These are phyloP conservation scores for Hymenoscyphus occultus DNA, from an alignment of 2,329 filamentous ascomycete genomes.

Conservation along the genomic window DNA sequence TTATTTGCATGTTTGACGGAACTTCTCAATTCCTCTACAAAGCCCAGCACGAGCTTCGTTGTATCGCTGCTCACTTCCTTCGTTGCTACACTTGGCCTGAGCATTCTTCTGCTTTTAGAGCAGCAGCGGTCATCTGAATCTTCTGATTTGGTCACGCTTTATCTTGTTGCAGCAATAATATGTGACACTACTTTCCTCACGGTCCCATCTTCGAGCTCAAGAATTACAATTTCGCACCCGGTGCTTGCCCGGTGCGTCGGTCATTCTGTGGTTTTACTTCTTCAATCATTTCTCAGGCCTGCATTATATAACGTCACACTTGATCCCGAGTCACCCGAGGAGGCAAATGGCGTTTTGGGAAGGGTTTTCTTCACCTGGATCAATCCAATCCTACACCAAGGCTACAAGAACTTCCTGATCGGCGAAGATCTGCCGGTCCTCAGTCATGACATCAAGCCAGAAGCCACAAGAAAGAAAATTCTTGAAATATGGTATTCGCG, in stretches of 20 bases:
- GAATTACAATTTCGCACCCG: neutral
- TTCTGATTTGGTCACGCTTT: constrained; percentile 21
- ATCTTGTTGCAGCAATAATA: constrained; percentile 21
- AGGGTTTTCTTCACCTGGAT: constrained; percentile 28
- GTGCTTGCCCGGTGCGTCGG: constrained; percentile 11
- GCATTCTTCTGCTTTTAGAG: constrained; percentile 21
- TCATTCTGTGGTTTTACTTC: constrained; percentile 17
- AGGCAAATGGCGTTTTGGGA: constrained; percentile 18
- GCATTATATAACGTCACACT: constrained; percentile 3
- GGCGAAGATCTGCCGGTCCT: constrained; percentile 24
- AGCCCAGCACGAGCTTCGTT: constrained; percentile 4
- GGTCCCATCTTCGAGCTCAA: constrained; percentile 4
- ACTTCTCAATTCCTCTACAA: neutral
- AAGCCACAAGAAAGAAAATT: constrained; percentile 18
- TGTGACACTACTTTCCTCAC: constrained; percentile 18
- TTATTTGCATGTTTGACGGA: neutral
- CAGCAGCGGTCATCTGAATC: constrained; percentile 17
- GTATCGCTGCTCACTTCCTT: constrained; percentile 17
- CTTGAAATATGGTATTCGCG: constrained; percentile 20
- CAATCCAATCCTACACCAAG: constrained; percentile 24
- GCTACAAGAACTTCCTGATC: constrained; percentile 23
- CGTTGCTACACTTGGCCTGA: constrained; percentile 20
- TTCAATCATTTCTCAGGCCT: constrained; percentile 18
- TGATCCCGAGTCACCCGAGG: constrained; percentile 20
- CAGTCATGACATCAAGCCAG: constrained; percentile 18